These are phyloP conservation scores for Plantago ovata DNA, from an alignment of 257 asterid genomes.

Conservation along the genomic window DNA sequence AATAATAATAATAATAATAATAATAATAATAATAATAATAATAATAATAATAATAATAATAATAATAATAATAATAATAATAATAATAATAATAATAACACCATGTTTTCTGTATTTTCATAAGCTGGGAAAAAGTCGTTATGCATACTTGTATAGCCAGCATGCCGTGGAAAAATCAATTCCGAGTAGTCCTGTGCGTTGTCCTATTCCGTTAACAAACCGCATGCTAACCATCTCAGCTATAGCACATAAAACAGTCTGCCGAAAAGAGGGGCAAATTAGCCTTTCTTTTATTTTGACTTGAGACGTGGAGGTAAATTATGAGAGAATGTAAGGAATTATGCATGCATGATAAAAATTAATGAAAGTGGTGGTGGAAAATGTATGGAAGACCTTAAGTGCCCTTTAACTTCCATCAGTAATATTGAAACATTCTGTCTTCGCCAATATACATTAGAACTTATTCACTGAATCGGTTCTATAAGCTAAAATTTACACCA, in stretches of 20 bases:
- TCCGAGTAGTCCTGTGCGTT: constrained; percentile 88
- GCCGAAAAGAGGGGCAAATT: constrained; percentile 26
- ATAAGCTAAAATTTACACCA: no score
- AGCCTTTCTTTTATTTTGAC: constrained; percentile 2
- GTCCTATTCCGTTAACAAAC: constrained; percentile 75
- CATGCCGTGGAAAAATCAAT: constrained; percentile 89
- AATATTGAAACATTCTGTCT: no score
- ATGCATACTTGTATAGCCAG: constrained; percentile 87
- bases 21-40: no score
- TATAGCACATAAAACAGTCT: constrained; percentile 75
- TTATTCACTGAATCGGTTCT: no score
- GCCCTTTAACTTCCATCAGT: no score
- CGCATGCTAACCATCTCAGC: constrained; percentile 89
- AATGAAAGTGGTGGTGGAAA: neutral
- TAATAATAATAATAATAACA: no score
- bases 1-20: no score
- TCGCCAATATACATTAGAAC: no score
- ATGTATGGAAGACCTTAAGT: no score
- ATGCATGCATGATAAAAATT: neutral
- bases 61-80: no score
- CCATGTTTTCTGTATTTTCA: neutral
- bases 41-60: no score
- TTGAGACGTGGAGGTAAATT: neutral
- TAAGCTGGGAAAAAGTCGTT: neutral
- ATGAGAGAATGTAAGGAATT: neutral